Evolutionary conservation across 2,329 filamentous ascomycete species (phyloP).

Genomic region (Phialophora verrucosa): DNA sequence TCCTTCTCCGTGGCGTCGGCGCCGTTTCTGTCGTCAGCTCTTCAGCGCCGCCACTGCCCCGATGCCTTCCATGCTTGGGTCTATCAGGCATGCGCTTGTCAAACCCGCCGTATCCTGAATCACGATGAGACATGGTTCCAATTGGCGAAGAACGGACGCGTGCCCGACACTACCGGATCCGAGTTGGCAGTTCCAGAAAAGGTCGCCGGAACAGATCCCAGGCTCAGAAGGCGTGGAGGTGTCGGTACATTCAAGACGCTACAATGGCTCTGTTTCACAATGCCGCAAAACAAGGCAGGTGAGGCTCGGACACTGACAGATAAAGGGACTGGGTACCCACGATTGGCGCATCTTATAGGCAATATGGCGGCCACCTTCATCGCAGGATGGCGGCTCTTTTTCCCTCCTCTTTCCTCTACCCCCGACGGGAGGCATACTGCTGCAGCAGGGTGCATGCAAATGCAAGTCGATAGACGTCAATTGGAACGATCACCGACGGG

Average conservation of each 20-base stretch:
- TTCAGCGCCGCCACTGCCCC: background rate
- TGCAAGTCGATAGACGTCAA: background rate
- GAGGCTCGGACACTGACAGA: background rate
- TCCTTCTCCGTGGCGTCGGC: background rate
- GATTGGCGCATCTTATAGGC: conserved; percentile 1
- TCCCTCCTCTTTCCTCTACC: background rate
- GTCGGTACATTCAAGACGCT: background rate
- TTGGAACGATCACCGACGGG: background rate
- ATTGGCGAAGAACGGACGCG: background rate
- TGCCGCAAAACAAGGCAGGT: background rate
- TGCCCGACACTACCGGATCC: background rate
- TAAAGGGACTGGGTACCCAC: background rate
- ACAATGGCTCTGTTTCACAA: background rate
- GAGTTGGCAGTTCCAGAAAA: background rate
- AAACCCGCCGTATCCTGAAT: background rate
- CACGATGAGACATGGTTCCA: background rate
- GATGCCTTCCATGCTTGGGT: background rate
- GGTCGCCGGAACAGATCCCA: background rate
- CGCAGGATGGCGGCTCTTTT: background rate
- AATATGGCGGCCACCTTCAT: background rate
- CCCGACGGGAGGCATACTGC: background rate
- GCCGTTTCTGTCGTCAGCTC: background rate
- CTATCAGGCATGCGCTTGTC: background rate
- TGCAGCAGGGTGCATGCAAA: background rate
- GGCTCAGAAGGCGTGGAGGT: background rate